Evolutionary conservation across 2,329 filamentous ascomycete species (phyloP), one percentile per base, ranked within the genome.

Genomic region (Lecanicillium sp.): DNA sequence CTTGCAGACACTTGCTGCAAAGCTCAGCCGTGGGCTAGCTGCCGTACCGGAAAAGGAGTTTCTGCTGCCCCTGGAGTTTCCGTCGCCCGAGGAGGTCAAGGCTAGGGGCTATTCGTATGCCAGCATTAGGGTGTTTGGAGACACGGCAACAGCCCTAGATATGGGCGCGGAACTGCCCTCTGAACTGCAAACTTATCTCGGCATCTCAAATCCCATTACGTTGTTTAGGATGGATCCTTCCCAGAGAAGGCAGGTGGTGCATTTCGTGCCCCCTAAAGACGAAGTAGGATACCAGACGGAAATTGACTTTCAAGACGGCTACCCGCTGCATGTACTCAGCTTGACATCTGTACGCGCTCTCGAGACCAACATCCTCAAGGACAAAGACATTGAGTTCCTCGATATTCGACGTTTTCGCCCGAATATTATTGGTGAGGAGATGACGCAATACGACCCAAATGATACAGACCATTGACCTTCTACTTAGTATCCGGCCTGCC

Each of bases 291-390:
- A 81, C 47, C 76, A 83, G 52, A 75, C 80, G 2, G 65, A 76
- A 5, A 71, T 81, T 11, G 78, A 78, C 36, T 85, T 86, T 53
- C 77, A 82, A 44, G 84, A 87, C 55, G 77, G 77, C 75, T 87
- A 84, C 54, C 81, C 84, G 2, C 62, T 88, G 13, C 79, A 85
- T 47, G 60, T 88, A 30, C 60, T 86, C 37, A 85, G 76, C 47
- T 56, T 87, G 14, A 69, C 71, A 33, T 84, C 78, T 46, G 65
- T 87, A 17, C 71, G 72, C 35, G 70, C 78, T 35, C 67, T 85
- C 18, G 74, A 79, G 43, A 58, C 64, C 3, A 64, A 73, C 33
- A 67, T 85, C 7, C 66, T 70, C 2, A 70, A 69, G 46, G 68
- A 69, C 36, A 60, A 68, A 17, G 51, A 52, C 6, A 53, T 72